Percentiles rank a stretch among this genome's conserved stretches.
These are phyloP conservation scores for Tephrocybe sp. DNA, from an alignment of 768 basidiomycete species.

Conservation along the genomic window DNA sequence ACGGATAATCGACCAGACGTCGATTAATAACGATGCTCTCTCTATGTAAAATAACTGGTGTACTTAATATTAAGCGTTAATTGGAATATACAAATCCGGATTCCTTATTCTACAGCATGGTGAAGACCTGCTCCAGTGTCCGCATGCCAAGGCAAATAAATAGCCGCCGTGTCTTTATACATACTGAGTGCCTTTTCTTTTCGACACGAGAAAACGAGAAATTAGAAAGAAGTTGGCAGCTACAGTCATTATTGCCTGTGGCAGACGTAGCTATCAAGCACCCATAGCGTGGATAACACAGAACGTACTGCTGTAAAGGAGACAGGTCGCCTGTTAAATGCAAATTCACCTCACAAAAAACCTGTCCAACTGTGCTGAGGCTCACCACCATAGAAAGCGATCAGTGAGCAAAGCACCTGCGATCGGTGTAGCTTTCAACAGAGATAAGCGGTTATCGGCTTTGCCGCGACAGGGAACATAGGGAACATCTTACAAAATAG, in stretches of 20 bases:
- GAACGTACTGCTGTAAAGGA: conserved; percentile 13
- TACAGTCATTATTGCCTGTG: conserved; percentile 5
- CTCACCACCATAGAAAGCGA: conserved; percentile 15
- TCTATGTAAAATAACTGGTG: conserved; percentile 15
- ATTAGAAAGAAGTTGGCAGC: conserved; percentile 2
- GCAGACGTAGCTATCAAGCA: not conserved
- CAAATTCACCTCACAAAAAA: not conserved
- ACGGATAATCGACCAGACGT: conserved; percentile 39
- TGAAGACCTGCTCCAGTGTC: not conserved
- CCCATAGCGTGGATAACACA: not conserved
- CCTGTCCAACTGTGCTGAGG: not conserved
- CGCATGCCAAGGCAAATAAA: not conserved
- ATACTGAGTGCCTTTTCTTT: conserved; percentile 9
- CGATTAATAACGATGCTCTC: conserved; percentile 16
- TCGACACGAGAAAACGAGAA: conserved; percentile 5
- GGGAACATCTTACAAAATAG: conserved; percentile 2
- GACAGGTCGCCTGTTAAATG: conserved; percentile 13
- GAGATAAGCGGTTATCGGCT: not conserved
- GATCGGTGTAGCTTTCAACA: conserved; percentile 42
- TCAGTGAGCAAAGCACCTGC: conserved; percentile 48
- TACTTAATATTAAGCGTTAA: conserved; percentile 9
- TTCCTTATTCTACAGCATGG: no score
- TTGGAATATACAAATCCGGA: not conserved
- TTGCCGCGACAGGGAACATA: not conserved
- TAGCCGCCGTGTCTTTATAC: not conserved